phyloP scores from a whole-genome alignment of 208 protist genomes.

The Angomonas deanei region DNA sequence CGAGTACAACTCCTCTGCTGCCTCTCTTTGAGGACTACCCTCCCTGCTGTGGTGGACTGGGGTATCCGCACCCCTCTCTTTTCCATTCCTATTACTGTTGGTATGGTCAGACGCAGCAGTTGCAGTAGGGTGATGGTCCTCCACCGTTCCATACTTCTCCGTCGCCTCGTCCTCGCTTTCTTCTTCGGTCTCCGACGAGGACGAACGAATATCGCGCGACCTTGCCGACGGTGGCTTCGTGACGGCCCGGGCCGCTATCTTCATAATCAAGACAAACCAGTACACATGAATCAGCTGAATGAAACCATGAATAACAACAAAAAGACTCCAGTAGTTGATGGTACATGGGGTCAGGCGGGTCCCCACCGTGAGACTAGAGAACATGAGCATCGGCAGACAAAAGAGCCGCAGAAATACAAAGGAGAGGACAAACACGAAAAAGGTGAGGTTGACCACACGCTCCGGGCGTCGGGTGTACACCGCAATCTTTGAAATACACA shows the following conservation, averaged over 20 bases:
- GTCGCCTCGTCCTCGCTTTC: background rate
- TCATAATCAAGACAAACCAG: constrained; percentile 30
- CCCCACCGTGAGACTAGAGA: constrained; percentile 5
- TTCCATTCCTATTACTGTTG: background rate
- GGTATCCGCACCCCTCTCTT: no score
- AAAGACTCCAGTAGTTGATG: constrained; percentile 17
- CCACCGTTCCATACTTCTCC: background rate
- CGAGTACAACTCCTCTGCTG: no score
- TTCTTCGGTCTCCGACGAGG: background rate
- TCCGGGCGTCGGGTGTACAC: constrained; percentile 22
- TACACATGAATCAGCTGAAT: constrained; percentile 37
- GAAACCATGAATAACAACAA: constrained; percentile 16
- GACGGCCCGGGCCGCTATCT: constrained; percentile 11
- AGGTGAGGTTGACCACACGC: constrained; percentile 13
- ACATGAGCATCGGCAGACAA: constrained; percentile 20
- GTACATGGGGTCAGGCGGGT: constrained; percentile 14
- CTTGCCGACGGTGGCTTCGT: background rate
- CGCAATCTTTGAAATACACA: constrained; percentile 24
- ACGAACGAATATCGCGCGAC: constrained; percentile 3
- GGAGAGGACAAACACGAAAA: constrained; percentile 20
- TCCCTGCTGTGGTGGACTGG: no score
- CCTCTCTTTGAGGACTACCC: no score
- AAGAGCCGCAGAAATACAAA: constrained; percentile 37
- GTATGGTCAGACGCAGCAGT: background rate
- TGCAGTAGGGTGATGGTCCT: no score